Evolutionary conservation across 768 basidiomycete species (phyloP), one percentile per base, ranked within the genome.

Genomic region (Grammothele lineata): DNA sequence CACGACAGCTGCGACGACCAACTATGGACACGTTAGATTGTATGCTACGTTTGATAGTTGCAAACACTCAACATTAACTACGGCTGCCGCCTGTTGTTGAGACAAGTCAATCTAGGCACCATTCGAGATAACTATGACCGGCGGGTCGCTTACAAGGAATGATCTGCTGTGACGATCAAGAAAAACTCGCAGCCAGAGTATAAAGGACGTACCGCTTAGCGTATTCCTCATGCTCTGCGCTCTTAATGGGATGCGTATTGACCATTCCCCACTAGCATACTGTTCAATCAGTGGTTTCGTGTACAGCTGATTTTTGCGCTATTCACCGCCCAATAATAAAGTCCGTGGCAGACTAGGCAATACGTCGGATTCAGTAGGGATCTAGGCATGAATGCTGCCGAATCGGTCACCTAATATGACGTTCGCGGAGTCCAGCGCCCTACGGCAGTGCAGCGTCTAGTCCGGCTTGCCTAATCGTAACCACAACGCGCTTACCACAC

Each of bases 191-290:
- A n/a, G n/a, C n/a, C n/a, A n/a, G n/a, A n/a, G n/a, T n/a, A n/a
- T 30, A 12, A 34, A 24, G 5, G 4, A 45, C 51, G 9, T 19
- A 53, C 51, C 46, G 41, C 25, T 21, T 44, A 30, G 27, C 27
- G 27, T 30, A 30, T 14, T 30, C 27, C 27, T 30, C 27, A 14
- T 14, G 27, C 7, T 30, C 27, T 7, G 7, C 27, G 27, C 27
- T 30, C 8, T 7, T 30, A 7, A 7, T 14, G 8, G 27, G 7
- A 7, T 7, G 27, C 27, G 27, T 7, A 14, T 14, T 30, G 11
- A 53, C 51, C 46, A 53, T 40, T 2, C 46, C 51, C 51, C 51
- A 53, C 51, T 52, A 24, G 9, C n/a, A n/a, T n/a, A n/a, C n/a
- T n/a, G n/a, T n/a, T n/a, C n/a, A n/a, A n/a, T n/a, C n/a, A n/a